Evolutionary conservation across 192 early-diverging fungal species (phyloP).

Genomic region (Backusella tarrabulga): DNA sequence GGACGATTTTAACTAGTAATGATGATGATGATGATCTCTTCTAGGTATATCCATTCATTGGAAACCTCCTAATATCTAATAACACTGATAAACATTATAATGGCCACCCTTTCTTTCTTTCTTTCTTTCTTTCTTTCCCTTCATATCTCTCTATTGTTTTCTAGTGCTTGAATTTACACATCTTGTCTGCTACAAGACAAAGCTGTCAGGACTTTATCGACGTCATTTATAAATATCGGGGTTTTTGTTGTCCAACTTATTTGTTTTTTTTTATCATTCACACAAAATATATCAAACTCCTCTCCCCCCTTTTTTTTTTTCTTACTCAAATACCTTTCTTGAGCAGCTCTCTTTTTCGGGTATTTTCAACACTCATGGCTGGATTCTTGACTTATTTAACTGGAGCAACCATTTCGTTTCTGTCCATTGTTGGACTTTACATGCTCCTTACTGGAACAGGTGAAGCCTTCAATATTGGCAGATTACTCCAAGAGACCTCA

Average conservation of each 20-base stretch:
- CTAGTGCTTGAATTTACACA: too few species aligned
- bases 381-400: slow-evolving; percentile 5
- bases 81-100: too few species aligned
- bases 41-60: too few species aligned
- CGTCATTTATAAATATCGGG: not conserved
- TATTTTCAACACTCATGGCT: slow-evolving; percentile 4
- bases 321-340: not conserved
- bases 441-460: slow-evolving; percentile 86
- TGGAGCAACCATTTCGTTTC: slow-evolving; percentile 28
- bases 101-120: too few species aligned
- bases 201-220: not conserved
- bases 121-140: too few species aligned
- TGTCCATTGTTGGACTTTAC: slow-evolving; percentile 69
- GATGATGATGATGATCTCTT: too few species aligned
- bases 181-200: not conserved
- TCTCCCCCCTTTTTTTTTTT: slow-evolving; percentile 4
- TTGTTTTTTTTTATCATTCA: not conserved
- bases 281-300: too few species aligned
- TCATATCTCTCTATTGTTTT: too few species aligned
- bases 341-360: not conserved
- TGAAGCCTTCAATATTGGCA: slow-evolving; percentile 85
- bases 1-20: too few species aligned
- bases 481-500: slow-evolving; percentile 70
- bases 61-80: too few species aligned
- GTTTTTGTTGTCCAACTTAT: not conserved